Base-by-base conservation (phyloP, 2,329 filamentous ascomycete species). In the Macrophomina pseudophaseolina region DNA sequence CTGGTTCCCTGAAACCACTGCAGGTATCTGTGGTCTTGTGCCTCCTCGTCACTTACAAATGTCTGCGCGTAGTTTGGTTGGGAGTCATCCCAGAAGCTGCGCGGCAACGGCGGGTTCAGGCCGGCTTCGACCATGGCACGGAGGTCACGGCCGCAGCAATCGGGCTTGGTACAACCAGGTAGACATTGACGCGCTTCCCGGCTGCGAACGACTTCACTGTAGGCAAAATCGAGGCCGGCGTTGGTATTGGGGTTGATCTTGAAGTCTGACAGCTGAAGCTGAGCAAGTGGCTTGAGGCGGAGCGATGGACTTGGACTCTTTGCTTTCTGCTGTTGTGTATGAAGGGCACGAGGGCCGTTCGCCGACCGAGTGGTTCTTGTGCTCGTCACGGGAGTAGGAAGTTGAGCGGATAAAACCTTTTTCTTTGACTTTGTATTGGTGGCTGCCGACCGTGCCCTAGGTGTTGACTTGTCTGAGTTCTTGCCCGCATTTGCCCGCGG, bases 101-200 rank as follows among this genome's bases (percentile, higher is more conserved):
- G 60, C 38, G 62, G 62, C 4, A 65, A 16, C 7, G 49, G 35
- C 12, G 66, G 66, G 7, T 54, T 18, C 28, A 64, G 70, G 44
- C 72, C 75, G 33, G 76, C 74, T 12, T 75, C 73, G 33, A 91
- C 91, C 73, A 93, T 83, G n/a, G 84, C 83, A 28, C 87, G 86
- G 71, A 93, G 93, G 6, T 87, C 82, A 49, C 86, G 86, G 23
- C 92, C 91, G 71, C 93, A 96, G 78, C 94, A 97, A 65, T 89
- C 85, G 53, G 88, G 83, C 63, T 90, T 87, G 2, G 88, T 90
- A 74, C 94, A 97, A 12, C 91, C 91, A 2, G 88, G 85, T 9
- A 97, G 82, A 68, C 87, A 90, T 59, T 88, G 87, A 42, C 92
- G 88, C 48, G 90, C 87, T 9, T 87, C 85, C 69, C 85, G 90